Percentiles rank a stretch among this genome's conserved stretches.
Evolutionary conservation across 805 yeast species (phyloP).

Genomic region (Myxozyma vanderwaltii): DNA sequence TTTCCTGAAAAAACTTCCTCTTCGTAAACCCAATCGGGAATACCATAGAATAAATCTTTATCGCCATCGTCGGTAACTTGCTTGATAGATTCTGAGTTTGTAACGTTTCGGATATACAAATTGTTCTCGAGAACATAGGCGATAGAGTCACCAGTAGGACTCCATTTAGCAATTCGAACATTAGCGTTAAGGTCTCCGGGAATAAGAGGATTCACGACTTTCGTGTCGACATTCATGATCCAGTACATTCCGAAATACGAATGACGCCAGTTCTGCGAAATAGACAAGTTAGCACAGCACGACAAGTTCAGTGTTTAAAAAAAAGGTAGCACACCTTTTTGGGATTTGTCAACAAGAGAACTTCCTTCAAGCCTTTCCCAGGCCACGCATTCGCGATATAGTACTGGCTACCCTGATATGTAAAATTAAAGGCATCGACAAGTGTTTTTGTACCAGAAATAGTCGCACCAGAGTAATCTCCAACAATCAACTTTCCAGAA

Average conservation of each 20-base stretch:
- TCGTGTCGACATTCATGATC: conserved; percentile 54
- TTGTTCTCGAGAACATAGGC: conserved; percentile 72
- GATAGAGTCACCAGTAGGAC: conserved; percentile 67
- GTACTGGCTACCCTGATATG: conserved; percentile 16
- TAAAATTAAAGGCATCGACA: conserved; percentile 19
- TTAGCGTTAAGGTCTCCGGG: conserved; percentile 34
- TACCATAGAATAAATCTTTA: conserved; percentile 69
- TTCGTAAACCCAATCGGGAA: conserved; percentile 94
- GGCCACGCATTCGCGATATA: conserved; percentile 20
- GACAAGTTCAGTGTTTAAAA: too few species aligned
- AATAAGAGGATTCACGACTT: conserved; percentile 42
- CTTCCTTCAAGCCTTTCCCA: conserved; percentile 41
- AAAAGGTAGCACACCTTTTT: conserved; percentile 30
- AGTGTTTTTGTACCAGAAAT: conserved; percentile 12
- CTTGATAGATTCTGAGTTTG: conserved; percentile 40
- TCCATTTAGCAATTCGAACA: conserved; percentile 66
- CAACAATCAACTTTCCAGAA: conserved; percentile 23
- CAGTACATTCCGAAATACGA: conserved; percentile 65
- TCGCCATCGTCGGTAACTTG: conserved; percentile 74
- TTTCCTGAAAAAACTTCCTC: conserved; percentile 80
- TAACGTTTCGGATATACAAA: conserved; percentile 58
- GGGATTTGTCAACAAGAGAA: conserved; percentile 57
- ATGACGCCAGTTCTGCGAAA: conserved; percentile 60
- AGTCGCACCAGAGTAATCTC: conserved; percentile 32
- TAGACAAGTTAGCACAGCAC: background rate